Percentiles rank a stretch among this genome's conserved stretches.
Evolutionary conservation across 257 asterid species (phyloP).

Genomic region (Lycium ferocissimum): DNA sequence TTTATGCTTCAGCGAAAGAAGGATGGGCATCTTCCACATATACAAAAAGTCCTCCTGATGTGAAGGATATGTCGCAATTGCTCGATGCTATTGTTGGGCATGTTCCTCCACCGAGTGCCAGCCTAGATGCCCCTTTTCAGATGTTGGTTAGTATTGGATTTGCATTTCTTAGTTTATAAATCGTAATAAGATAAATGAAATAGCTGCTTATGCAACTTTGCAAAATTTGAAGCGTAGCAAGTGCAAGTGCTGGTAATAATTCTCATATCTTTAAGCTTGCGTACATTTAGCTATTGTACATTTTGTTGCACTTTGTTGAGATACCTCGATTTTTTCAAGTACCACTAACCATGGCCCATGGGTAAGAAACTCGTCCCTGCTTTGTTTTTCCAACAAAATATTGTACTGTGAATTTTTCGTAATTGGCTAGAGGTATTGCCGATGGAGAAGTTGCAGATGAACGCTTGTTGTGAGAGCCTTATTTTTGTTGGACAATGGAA

Average conservation of each 20-base stretch:
- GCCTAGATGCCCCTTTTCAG: conserved; percentile 85
- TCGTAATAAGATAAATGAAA: not conserved
- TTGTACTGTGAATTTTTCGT: not conserved
- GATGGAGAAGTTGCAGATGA: not conserved
- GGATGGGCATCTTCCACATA: conserved; percentile 96
- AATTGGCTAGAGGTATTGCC: not conserved
- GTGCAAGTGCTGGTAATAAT: not conserved
- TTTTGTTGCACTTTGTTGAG: not conserved
- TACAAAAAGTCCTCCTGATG: conserved; percentile 83
- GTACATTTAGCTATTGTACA: conserved; percentile 3
- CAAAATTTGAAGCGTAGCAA: not conserved
- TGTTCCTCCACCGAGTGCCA: conserved; percentile 82
- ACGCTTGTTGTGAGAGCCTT: not conserved
- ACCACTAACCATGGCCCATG: not conserved
- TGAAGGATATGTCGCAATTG: conserved; percentile 85
- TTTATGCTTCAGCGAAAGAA: conserved; percentile 98
- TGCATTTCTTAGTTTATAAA: not conserved
- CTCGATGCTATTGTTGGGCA: conserved; percentile 85
- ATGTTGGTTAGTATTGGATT: conserved; percentile 83
- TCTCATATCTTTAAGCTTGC: not conserved
- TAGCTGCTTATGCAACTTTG: conserved; percentile 15
- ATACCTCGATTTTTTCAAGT: not conserved
- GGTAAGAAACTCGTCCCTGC: not conserved
- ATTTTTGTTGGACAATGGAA: conserved; percentile 8
- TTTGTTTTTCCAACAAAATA: not conserved